A percentile compares a stretch with the other conserved stretches of the same genome.
Evolutionary conservation across 495 filamentous ascomycete species (phyloP).

Genomic region (Lophiostoma macrostomum): DNA sequence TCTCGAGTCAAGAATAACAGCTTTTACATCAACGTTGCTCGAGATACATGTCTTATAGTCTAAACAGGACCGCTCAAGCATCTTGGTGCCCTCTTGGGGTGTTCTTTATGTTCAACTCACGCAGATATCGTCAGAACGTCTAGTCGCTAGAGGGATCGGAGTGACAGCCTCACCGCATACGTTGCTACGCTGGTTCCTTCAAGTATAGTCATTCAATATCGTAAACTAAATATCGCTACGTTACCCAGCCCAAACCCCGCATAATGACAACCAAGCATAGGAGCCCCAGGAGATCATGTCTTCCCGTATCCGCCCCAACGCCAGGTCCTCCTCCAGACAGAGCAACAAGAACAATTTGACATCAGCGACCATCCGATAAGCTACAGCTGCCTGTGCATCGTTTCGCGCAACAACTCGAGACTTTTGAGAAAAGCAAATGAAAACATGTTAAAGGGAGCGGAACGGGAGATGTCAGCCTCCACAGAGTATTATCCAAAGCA

Average conservation of each 20-base stretch:
- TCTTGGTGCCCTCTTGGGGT: too few species aligned
- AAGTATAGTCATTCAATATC: constrained; percentile 26
- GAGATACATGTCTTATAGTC: too few species aligned
- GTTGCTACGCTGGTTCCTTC: neutral
- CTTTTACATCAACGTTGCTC: too few species aligned
- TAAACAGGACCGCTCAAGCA: too few species aligned
- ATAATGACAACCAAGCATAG: neutral
- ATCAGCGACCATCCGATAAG: constrained; percentile 1
- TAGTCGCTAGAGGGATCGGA: too few species aligned
- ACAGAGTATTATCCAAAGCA: constrained; percentile 10
- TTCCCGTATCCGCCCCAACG: neutral
- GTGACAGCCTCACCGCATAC: too few species aligned
- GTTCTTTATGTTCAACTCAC: too few species aligned
- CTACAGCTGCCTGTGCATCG: neutral
- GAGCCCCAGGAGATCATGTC: neutral
- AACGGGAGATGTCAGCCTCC: constrained; percentile 3
- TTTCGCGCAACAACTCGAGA: neutral
- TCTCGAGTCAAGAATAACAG: too few species aligned
- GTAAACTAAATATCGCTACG: constrained; percentile 20
- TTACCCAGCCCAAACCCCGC: neutral
- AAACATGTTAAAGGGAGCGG: constrained; percentile 4
- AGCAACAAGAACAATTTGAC: constrained; percentile 9
- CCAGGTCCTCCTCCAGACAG: neutral
- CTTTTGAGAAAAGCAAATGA: constrained; percentile 13
- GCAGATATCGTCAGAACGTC: too few species aligned